Conservation (phyloP, 345 rosid species). For the Turritis glabra region DNA sequence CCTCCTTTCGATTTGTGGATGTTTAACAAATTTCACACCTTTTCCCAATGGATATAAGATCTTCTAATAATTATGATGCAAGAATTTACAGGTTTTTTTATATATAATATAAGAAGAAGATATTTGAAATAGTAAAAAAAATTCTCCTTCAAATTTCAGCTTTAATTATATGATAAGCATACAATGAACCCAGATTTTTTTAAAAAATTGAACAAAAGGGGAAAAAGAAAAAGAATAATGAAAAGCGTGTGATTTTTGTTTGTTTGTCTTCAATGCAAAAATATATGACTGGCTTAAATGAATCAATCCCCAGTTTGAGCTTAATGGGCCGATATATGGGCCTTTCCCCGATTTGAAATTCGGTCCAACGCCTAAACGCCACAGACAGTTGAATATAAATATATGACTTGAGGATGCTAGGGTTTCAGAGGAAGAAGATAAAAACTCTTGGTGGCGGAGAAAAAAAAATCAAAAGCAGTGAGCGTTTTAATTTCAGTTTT, state of each 20-base stretch:
- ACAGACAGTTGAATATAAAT: neutral
- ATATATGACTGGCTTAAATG: no score
- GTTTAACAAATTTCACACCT: neutral
- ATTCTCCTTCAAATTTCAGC: neutral
- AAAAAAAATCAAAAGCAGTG: neutral
- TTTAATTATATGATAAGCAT: neutral
- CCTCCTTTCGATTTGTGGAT: no score
- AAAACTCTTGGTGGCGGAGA: neutral
- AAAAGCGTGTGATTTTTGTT: neutral
- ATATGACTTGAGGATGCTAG: neutral
- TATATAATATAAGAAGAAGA: neutral
- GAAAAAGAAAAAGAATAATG: neutral
- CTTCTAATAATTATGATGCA: conserved; percentile 3
- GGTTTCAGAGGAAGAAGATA: neutral
- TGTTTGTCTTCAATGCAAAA: no score
- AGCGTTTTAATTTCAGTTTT: neutral
- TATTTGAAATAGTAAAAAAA: no score
- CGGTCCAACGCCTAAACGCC: neutral
- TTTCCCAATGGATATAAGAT: neutral
- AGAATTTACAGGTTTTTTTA: neutral
- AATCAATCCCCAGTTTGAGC: no score
- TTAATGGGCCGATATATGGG: conserved; percentile 19
- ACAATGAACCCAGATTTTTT: neutral
- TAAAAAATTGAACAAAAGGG: neutral
- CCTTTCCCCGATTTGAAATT: neutral